Conservation (phyloP, 352 stramenopile genomes). For the Pythium phragmitis region DNA sequence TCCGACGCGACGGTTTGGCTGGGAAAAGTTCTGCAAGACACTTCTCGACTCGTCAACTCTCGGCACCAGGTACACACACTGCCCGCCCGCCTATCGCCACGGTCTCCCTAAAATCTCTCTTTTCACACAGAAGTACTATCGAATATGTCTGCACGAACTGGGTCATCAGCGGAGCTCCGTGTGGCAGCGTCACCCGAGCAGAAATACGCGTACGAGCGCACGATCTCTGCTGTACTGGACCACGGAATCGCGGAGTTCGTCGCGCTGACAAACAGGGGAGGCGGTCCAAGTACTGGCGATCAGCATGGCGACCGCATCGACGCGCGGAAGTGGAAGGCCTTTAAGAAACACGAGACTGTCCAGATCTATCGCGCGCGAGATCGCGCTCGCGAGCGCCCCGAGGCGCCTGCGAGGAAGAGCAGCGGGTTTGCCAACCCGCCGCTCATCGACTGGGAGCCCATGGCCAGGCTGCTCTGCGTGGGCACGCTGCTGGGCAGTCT, state of each 20-base stretch:
- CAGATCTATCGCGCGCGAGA: constrained; percentile 13
- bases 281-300: too few relatives aligned
- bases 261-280: background rate
- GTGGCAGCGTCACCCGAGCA: constrained; percentile 5
- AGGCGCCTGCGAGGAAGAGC: constrained; percentile 1
- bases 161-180: too few relatives aligned
- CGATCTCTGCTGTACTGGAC: constrained; percentile 1
- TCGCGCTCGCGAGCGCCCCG: background rate
- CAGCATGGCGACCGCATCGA: constrained; percentile 4
- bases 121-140: too few relatives aligned
- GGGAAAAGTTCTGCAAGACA: too few relatives aligned
- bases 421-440: background rate
- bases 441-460: constrained; percentile 4
- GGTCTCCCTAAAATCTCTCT: too few relatives aligned
- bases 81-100: too few relatives aligned
- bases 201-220: constrained; percentile 5
- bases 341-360: constrained; percentile 19
- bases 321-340: constrained; percentile 15
- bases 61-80: too few relatives aligned
- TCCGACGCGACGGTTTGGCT: too few relatives aligned
- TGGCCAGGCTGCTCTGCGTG: constrained; percentile 9
- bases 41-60: too few relatives aligned
- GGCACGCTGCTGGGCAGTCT: constrained; percentile 10
- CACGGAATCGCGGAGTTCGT: background rate
- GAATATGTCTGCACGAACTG: too few relatives aligned